phyloP scores from a whole-genome alignment of 805 yeast species.

The Priceomyces medius region DNA sequence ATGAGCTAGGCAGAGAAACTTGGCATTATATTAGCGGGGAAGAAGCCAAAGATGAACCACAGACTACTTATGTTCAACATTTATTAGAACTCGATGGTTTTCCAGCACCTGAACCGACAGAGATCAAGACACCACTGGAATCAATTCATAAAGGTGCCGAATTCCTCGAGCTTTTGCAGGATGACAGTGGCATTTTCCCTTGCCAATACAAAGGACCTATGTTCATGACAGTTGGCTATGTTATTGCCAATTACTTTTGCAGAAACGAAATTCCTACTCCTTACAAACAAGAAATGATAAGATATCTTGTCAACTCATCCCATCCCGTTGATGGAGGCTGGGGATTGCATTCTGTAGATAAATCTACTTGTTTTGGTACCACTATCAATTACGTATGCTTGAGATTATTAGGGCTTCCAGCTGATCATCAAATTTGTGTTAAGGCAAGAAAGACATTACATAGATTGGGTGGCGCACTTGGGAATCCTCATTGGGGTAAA shows the following conservation, averaged over 20 bases:
- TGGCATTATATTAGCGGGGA: constrained; percentile 67
- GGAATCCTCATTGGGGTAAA: constrained; percentile 97
- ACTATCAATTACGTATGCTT: constrained; percentile 79
- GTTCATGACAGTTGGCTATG: constrained; percentile 92
- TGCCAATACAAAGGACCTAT: constrained; percentile 96
- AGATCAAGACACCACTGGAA: constrained; percentile 48
- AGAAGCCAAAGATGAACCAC: constrained; percentile 44
- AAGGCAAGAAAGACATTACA: constrained; percentile 72
- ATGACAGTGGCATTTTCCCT: constrained; percentile 83
- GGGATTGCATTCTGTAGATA: constrained; percentile 93
- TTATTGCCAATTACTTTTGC: constrained; percentile 70
- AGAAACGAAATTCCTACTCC: constrained; percentile 66
- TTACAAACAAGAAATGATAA: constrained; percentile 64
- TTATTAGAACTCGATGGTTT: constrained; percentile 43
- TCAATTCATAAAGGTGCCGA: constrained; percentile 74
- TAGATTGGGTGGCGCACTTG: constrained; percentile 84
- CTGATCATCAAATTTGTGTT: constrained; percentile 71
- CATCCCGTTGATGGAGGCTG: constrained; percentile 99
- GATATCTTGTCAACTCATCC: constrained; percentile 86
- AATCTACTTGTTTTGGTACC: constrained; percentile 94
- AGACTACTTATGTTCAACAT: constrained; percentile 57
- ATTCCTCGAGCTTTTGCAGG: constrained; percentile 71
- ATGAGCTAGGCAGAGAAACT: constrained; percentile 70
- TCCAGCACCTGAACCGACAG: constrained; percentile 36
- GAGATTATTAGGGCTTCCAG: constrained; percentile 72